phyloP scores from a whole-genome alignment of 768 basidiomycete genomes.

The Lactarius akahatsu region DNA sequence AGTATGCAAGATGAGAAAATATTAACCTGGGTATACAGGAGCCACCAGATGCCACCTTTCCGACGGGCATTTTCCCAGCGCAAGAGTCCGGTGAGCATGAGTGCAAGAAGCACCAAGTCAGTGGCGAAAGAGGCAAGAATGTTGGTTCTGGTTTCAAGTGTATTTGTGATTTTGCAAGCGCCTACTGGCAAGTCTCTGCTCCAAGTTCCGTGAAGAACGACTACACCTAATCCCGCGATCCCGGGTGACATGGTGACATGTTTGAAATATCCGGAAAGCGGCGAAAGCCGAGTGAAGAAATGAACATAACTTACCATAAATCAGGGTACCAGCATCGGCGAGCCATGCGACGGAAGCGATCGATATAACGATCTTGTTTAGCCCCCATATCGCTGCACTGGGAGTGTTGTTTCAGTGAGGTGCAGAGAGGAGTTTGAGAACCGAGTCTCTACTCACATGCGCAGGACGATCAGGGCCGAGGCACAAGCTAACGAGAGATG shows the following conservation, averaged over 20 bases:
- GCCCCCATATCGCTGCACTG: conserved; percentile 16
- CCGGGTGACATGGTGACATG: not conserved
- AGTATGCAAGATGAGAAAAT: not conserved
- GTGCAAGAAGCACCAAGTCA: conserved; percentile 1
- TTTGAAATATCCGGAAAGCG: not conserved
- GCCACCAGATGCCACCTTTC: conserved; percentile 5
- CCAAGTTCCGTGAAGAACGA: not conserved
- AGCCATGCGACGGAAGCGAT: not conserved
- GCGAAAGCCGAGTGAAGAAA: not conserved
- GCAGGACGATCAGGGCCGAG: conserved; percentile 16
- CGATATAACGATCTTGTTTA: conserved; percentile 3
- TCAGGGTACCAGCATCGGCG: not conserved
- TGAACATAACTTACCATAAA: not conserved
- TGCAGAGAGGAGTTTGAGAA: not conserved
- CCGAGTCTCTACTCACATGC: conserved; percentile 16
- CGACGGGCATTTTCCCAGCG: conserved; percentile 8
- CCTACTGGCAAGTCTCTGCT: too few species aligned
- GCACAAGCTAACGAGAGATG: conserved; percentile 8
- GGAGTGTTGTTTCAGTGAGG: not conserved
- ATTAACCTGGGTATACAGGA: conserved; percentile 9
- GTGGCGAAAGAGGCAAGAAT: not conserved
- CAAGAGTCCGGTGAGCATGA: conserved; percentile 13
- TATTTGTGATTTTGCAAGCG: not conserved
- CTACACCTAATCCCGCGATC: not conserved
- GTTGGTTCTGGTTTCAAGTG: not conserved